phyloP scores from a whole-genome alignment of 2,329 filamentous ascomycete genomes.

The Pestalotiopsis sp. region DNA sequence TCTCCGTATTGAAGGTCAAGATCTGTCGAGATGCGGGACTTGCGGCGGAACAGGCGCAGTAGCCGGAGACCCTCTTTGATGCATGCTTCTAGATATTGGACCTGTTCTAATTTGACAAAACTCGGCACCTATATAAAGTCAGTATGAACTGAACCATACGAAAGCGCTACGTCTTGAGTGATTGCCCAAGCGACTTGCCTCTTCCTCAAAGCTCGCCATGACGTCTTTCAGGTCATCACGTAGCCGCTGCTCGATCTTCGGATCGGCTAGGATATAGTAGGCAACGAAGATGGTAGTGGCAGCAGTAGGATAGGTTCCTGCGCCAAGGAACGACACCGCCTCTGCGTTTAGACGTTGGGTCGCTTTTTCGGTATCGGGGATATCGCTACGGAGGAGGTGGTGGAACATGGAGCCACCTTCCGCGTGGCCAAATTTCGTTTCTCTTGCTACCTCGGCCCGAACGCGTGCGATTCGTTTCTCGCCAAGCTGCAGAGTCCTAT shows the following conservation, averaged over 20 bases:
- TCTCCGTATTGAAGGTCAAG: conserved; percentile 8
- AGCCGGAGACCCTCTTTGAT: conserved; percentile 18
- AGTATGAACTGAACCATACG: background rate
- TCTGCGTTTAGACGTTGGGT: conserved; percentile 11
- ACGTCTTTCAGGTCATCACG: conserved; percentile 7
- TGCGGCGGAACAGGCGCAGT: conserved; percentile 1
- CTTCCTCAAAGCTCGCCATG: background rate
- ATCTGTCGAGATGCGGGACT: conserved; percentile 12
- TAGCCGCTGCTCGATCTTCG: conserved; percentile 9
- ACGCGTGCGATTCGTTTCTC: conserved; percentile 5
- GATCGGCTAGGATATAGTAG: conserved; percentile 14
- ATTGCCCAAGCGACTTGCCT: background rate
- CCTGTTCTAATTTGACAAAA: conserved; percentile 14
- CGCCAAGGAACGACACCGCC: conserved; percentile 2
- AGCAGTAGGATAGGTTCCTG: conserved; percentile 13
- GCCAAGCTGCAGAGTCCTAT: background rate
- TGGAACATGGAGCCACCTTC: conserved; percentile 14
- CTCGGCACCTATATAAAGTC: background rate
- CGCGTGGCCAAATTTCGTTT: background rate
- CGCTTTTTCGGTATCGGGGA: conserved; percentile 13
- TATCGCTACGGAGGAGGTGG: conserved; percentile 14
- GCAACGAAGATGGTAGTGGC: conserved; percentile 4
- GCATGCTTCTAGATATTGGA: conserved; percentile 14
- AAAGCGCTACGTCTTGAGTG: no score
- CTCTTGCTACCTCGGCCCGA: background rate